phyloP scores from a whole-genome alignment of 108 stramenopile species.

The Cyclotella atomus region DNA sequence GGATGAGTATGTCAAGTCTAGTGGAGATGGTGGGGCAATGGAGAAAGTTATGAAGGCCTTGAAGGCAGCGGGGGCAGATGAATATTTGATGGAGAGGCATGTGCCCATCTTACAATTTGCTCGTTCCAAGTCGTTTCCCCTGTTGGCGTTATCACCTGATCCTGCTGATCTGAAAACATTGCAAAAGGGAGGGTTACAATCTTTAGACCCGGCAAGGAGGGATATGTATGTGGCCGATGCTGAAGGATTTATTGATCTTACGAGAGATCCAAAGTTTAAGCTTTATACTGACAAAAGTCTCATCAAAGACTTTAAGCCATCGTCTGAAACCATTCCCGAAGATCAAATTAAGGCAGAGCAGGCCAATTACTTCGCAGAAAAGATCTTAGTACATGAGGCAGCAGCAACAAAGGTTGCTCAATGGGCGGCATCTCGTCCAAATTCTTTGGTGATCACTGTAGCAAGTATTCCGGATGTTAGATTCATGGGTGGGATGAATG shows the following conservation, averaged over 20 bases:
- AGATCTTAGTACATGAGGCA: slow-evolving; percentile 83
- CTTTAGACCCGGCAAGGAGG: slow-evolving; percentile 60
- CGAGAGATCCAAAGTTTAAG: slow-evolving; percentile 76
- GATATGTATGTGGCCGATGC: slow-evolving; percentile 73
- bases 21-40: neutral
- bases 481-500: slow-evolving; percentile 77
- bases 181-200: slow-evolving; percentile 60
- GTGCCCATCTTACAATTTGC: slow-evolving; percentile 68
- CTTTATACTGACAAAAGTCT: slow-evolving; percentile 82
- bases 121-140: slow-evolving; percentile 37
- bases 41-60: slow-evolving; percentile 35
- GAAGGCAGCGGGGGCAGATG: slow-evolving; percentile 42
- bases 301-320: slow-evolving; percentile 70
- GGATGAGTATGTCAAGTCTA: slow-evolving; percentile 51
- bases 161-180: slow-evolving; percentile 59
- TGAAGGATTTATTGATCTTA: slow-evolving; percentile 74
- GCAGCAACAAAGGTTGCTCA: slow-evolving; percentile 63
- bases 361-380: slow-evolving; percentile 75
- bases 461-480: slow-evolving; percentile 73
- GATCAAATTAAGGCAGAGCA: slow-evolving; percentile 39
- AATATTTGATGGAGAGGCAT: slow-evolving; percentile 40
- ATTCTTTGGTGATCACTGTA: slow-evolving; percentile 64
- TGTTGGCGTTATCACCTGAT: slow-evolving; percentile 74
- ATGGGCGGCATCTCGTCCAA: slow-evolving; percentile 59
- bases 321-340: neutral